Evolutionary conservation across 116 monocot genomes (phyloP).

Genomic region (Cymodocea nodosa): DNA sequence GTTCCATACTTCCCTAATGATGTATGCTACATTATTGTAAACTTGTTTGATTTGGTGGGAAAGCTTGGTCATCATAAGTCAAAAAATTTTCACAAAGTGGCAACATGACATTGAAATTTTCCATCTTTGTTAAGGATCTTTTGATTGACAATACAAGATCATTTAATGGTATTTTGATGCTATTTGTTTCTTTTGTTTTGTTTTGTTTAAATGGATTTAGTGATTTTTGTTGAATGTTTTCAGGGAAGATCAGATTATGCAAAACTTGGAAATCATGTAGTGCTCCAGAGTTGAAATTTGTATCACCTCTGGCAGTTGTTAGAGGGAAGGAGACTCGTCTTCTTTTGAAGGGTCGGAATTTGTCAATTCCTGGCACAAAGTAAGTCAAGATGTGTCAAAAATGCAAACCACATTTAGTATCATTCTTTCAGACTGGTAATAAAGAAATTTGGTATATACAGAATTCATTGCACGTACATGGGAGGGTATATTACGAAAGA

Average conservation of each 20-base stretch:
- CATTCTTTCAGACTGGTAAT: neutral
- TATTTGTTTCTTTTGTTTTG: neutral
- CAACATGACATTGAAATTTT: neutral
- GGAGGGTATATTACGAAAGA: constrained; percentile 82
- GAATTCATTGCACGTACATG: constrained; percentile 76
- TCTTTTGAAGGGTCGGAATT: constrained; percentile 68
- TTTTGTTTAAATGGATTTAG: constrained; percentile 30
- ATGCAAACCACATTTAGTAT: neutral
- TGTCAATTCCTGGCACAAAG: constrained; percentile 84
- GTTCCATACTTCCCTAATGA: too few relatives aligned
- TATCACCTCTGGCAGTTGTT: constrained; percentile 86
- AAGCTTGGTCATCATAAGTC: too few relatives aligned
- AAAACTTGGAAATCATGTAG: constrained; percentile 83
- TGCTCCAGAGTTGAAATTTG: constrained; percentile 64
- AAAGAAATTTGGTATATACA: constrained; percentile 14
- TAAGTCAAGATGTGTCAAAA: constrained; percentile 14
- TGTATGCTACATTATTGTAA: too few relatives aligned
- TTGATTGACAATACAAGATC: neutral
- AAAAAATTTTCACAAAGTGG: too few relatives aligned
- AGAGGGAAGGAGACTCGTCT: constrained; percentile 64
- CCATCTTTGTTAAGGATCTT: neutral
- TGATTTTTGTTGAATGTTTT: constrained; percentile 5
- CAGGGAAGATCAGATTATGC: constrained; percentile 59
- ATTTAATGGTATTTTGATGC: neutral
- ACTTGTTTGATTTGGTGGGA: too few relatives aligned